Percentiles rank a stretch among this genome's conserved stretches.
phyloP scores from a whole-genome alignment of 2,329 filamentous ascomycete species.

The Epichloe sp. region DNA sequence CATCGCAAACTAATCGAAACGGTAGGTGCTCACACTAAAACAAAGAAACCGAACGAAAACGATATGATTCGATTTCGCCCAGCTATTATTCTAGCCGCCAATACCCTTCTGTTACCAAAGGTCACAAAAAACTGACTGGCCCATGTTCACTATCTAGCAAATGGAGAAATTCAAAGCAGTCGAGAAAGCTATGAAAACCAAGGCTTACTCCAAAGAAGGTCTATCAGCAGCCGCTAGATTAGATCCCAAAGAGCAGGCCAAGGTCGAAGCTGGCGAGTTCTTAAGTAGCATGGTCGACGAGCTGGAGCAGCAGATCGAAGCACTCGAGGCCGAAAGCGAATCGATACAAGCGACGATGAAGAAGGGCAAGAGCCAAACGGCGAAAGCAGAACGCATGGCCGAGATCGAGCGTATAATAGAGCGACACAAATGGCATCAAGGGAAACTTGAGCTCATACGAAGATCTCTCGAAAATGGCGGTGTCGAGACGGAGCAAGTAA shows the following conservation, averaged over 20 bases:
- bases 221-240: slow-evolving; percentile 82
- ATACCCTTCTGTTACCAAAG: too few species aligned
- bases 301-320: slow-evolving; percentile 85
- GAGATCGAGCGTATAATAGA: slow-evolving; percentile 77
- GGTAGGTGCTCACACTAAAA: slow-evolving; percentile 39
- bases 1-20: slow-evolving; percentile 95
- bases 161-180: slow-evolving; percentile 99
- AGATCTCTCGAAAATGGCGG: slow-evolving; percentile 86
- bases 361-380: slow-evolving; percentile 79
- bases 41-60: not conserved
- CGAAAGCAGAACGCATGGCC: slow-evolving; percentile 76
- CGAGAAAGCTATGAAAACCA: slow-evolving; percentile 99
- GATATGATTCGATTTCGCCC: too few species aligned
- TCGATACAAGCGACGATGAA: slow-evolving; percentile 78
- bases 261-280: slow-evolving; percentile 78
- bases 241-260: slow-evolving; percentile 95
- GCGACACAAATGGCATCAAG: slow-evolving; percentile 91
- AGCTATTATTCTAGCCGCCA: too few species aligned
- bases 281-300: slow-evolving; percentile 79
- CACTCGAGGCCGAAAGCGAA: slow-evolving; percentile 81
- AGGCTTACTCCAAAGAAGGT: slow-evolving; percentile 97
- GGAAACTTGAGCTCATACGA: slow-evolving; percentile 80
- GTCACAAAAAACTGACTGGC: not conserved
- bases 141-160: slow-evolving; percentile 43
- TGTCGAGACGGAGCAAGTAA: slow-evolving; percentile 76